Evolutionary conservation across 2,329 filamentous ascomycete genomes (phyloP), one percentile per base, ranked within the genome.

Genomic region (Cladosporium sp.): DNA sequence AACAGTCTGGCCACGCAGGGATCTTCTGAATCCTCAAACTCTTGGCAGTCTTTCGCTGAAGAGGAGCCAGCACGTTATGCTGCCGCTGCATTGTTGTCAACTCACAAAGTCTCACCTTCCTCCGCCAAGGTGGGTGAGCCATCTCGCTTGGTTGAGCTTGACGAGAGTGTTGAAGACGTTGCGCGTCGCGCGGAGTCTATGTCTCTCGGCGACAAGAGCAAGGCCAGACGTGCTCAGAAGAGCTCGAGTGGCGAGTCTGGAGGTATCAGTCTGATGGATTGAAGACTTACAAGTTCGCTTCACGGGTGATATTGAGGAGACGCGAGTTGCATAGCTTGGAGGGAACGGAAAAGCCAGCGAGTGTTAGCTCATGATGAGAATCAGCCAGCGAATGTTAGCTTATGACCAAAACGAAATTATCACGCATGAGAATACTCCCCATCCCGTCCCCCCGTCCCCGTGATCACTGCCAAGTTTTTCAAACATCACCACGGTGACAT

Each of bases 21-120:
- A 10, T 49, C 48, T 36, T 63, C 64, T 43, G 53, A 23, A 58
- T 57, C 59, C 23, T 65, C 66, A 13, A 46, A 65, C 2, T 67
- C 68, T 26, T 71, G 70, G 69, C 49, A 68, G 30, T 66, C 63
- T 3, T 72, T 65, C 49, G 66, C 69, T 21, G 48, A 58, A n/a
- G 65, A 68, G 30, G 70, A 71, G 63, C 48, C 63, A 5, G 54
- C 64, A 25, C 66, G 64, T 18, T 66, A 63, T 30, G 59, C 64
- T 30, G 59, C 54, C 3, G 60, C 60, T 30, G 28, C 16, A 32
- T 54, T 16, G 18, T 10, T 30, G 16, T 2, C 28, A n/a, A 21
- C 51, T 32, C 26, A 32, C 3, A 21, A 21, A 23, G n/a, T 23
- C 30, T 2, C 14, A 4, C 5, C 2, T 10, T 28, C 49, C 23